Percentiles rank a stretch among this genome's conserved stretches.
These are phyloP conservation scores for Polygonum aviculare DNA, from an alignment of 148 eudicot genomes.

Conservation along the genomic window DNA sequence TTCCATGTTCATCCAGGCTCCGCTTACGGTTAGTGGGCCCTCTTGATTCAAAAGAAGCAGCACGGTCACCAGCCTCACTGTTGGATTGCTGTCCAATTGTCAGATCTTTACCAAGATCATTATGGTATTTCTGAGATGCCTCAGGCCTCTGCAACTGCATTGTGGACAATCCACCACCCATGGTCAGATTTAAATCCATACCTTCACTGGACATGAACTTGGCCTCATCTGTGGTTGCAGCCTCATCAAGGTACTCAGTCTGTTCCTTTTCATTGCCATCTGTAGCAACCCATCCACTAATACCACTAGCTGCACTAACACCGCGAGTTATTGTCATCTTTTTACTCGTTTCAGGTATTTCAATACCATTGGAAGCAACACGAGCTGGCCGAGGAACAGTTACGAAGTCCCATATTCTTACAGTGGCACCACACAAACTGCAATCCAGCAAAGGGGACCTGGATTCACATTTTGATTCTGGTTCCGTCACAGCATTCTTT, in stretches of 20 bases:
- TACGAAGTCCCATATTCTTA: conserved; percentile 81
- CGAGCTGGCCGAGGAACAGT: conserved; percentile 77
- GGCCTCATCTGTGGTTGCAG: conserved; percentile 70
- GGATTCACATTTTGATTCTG: conserved; percentile 70
- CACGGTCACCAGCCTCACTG: conserved; percentile 95
- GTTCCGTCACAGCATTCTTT: conserved; percentile 33
- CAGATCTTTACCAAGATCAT: conserved; percentile 71
- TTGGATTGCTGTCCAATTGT: conserved; percentile 86
- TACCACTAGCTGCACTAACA: conserved; percentile 94
- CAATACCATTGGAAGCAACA: conserved; percentile 56
- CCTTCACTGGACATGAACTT: conserved; percentile 55
- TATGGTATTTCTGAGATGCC: conserved; percentile 43
- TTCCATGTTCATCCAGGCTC: conserved; percentile 90
- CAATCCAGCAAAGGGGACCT: conserved; percentile 91
- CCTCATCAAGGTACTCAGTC: conserved; percentile 79
- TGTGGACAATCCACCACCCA: conserved; percentile 70
- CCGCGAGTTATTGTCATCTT: conserved; percentile 82
- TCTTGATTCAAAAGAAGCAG: conserved; percentile 94
- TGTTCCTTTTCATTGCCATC: conserved; percentile 71
- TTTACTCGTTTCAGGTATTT: conserved; percentile 74
- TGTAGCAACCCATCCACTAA: conserved; percentile 83
- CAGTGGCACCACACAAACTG: conserved; percentile 97
- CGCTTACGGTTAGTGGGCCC: conserved; percentile 93
- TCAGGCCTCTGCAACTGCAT: conserved; percentile 39
- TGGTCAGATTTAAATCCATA: conserved; percentile 72